Conservation (phyloP, 2,329 filamentous ascomycete genomes). For the Claviceps arundinis region DNA sequence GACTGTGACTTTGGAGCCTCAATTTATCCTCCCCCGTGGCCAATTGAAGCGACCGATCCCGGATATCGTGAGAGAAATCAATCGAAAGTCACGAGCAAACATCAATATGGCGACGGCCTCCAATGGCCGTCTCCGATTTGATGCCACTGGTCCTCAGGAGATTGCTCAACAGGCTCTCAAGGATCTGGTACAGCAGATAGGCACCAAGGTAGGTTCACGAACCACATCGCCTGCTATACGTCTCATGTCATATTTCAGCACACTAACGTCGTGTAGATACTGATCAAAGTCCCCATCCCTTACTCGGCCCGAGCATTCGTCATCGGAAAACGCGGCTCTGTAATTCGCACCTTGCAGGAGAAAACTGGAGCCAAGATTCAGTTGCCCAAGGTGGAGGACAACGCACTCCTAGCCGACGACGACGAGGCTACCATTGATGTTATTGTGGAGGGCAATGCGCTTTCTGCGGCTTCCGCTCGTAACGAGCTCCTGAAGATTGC, state of each 20-base stretch:
- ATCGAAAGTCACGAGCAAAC: constrained; percentile 77
- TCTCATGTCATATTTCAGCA: not conserved
- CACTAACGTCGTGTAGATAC: constrained; percentile 22
- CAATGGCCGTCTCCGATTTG: constrained; percentile 64
- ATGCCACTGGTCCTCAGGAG: constrained; percentile 72
- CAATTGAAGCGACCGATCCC: constrained; percentile 75
- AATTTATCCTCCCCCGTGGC: constrained; percentile 60
- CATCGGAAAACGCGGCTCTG: constrained; percentile 82
- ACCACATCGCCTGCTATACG: not conserved
- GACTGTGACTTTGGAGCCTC: constrained; percentile 57
- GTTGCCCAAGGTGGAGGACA: constrained; percentile 67
- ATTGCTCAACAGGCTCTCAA: constrained; percentile 78
- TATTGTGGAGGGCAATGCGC: constrained; percentile 77
- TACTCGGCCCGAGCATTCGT: constrained; percentile 75
- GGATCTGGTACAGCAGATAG: constrained; percentile 79
- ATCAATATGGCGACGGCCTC: constrained; percentile 65
- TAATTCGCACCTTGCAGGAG: constrained; percentile 80
- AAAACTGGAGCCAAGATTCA: constrained; percentile 84
- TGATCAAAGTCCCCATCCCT: constrained; percentile 68
- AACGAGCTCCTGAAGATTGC: constrained; percentile 79
- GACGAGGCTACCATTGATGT: constrained; percentile 80
- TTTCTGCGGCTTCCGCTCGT: constrained; percentile 72
- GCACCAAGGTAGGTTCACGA: constrained; percentile 53
- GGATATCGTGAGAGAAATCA: constrained; percentile 83
- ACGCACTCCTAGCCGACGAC: constrained; percentile 45